Evolutionary conservation across 495 filamentous ascomycete genomes (phyloP).

Genomic region (Podospora appendiculata): DNA sequence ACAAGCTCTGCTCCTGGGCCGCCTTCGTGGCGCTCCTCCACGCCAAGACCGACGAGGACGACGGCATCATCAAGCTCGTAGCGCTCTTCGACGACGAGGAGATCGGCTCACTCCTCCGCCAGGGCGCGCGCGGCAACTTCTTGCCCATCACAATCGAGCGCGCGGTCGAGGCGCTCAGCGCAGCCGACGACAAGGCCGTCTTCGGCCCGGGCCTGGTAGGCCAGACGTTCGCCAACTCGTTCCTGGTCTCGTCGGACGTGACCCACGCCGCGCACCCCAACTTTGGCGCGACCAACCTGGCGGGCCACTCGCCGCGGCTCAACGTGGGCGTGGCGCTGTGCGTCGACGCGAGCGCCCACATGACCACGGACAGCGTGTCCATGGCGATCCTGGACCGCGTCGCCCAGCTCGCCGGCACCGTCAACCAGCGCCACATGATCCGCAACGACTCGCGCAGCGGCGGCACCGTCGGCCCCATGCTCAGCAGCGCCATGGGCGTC

Average conservation of each 20-base stretch:
- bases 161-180: constrained; percentile 60
- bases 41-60: constrained; percentile 43
- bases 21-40: constrained; percentile 80
- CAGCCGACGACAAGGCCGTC: constrained; percentile 15
- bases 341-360: constrained; percentile 85
- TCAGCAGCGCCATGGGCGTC: constrained; percentile 72
- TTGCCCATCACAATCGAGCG: constrained; percentile 72
- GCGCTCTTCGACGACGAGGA: constrained; percentile 95
- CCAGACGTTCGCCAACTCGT: constrained; percentile 86
- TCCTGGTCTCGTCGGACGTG: constrained; percentile 88
- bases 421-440: constrained; percentile 88
- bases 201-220: constrained; percentile 62
- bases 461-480: constrained; percentile 93
- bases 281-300: constrained; percentile 71
- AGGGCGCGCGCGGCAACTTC: constrained; percentile 86
- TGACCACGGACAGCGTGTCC: constrained; percentile 81
- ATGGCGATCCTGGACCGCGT: constrained; percentile 67
- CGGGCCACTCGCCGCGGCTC: constrained; percentile 78
- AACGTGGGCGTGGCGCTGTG: constrained; percentile 82
- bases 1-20: constrained; percentile 92
- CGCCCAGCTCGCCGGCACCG: constrained; percentile 58
- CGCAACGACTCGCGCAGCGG: constrained; percentile 82
- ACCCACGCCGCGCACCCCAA: constrained; percentile 94
- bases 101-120: constrained; percentile 81
- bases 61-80: constrained; percentile 69